These are phyloP conservation scores for Leccinum longicurvipes DNA, from an alignment of 768 basidiomycete genomes.

Conservation along the genomic window DNA sequence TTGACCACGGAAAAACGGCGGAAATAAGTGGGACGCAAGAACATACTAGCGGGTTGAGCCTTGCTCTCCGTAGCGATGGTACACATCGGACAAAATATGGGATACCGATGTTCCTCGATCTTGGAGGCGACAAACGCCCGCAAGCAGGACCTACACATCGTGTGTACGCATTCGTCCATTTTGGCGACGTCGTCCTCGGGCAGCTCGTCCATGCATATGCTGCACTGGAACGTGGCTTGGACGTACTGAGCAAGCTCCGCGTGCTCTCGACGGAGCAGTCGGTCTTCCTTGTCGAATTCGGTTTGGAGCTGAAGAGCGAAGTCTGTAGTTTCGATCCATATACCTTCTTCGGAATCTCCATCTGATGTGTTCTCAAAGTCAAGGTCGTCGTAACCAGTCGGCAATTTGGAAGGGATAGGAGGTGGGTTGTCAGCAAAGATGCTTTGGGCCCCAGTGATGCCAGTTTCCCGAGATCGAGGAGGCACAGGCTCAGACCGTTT, in stretches of 20 bases:
- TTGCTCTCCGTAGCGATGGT: slow-evolving; percentile 24
- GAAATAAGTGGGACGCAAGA: not conserved
- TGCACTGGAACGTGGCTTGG: slow-evolving; percentile 47
- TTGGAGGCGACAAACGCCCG: slow-evolving; percentile 39
- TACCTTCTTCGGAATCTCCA: slow-evolving; percentile 1
- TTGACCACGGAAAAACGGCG: not conserved
- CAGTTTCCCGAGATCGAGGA: not conserved
- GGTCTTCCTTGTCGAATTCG: slow-evolving; percentile 41
- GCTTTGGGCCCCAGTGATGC: slow-evolving; percentile 13
- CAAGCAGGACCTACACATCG: slow-evolving; percentile 54
- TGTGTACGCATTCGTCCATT: slow-evolving; percentile 47
- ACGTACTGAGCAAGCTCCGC: slow-evolving; percentile 23
- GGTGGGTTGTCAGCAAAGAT: slow-evolving; percentile 28
- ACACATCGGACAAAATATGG: slow-evolving; percentile 62
- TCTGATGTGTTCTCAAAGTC: not conserved
- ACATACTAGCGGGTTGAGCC: slow-evolving; percentile 33
- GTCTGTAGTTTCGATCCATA: slow-evolving; percentile 5
- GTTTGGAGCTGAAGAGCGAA: slow-evolving; percentile 33
- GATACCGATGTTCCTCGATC: slow-evolving; percentile 52
- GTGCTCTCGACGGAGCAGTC: slow-evolving; percentile 34
- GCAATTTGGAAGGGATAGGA: slow-evolving; percentile 17
- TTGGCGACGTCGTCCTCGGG: slow-evolving; percentile 40
- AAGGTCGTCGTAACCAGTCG: slow-evolving; percentile 10
- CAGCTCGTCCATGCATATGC: slow-evolving; percentile 52
- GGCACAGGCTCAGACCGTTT: no score